Base-by-base conservation (phyloP, 73 alveolate species). In the Paramecium primaurelia region DNA sequence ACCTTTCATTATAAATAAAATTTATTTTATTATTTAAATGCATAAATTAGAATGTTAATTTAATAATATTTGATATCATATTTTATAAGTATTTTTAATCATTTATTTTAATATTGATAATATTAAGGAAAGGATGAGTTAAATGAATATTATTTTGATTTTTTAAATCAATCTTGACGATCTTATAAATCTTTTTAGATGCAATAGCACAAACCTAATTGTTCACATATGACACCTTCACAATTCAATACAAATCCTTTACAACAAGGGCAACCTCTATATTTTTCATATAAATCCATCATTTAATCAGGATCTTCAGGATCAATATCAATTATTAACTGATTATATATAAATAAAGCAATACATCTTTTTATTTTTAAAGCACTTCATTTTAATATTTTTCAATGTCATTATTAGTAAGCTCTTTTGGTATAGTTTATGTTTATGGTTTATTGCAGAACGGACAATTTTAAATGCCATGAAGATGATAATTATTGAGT, bases 231-330 rank as follows among this genome's bases (percentile, higher is more conserved):
- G 51, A 28, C 14, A 16, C 91, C 91, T 25, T 80, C 91, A 18
- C 91, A 80, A 45, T 42, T 49, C 49, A 80, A 45, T 10, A 80
- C 91, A 11, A 80, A 45, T 80, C 91, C 91, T 36, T 80, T 80
- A 18, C 91, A 80, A 47, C 91, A 80, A 32, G 71, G 77, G 45
- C 91, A 80, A 47, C 58, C 77, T 45, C 58, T 25, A 80, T 45
- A 80, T 80, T 26, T 80, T 80, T 80, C 91, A 44, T 25, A 40
- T 47, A 80, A 80, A 40, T 80, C 91, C 91, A 80, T 80, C 91
- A 80, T 45, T 10, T 32, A 34, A 26, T 80, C 91, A 18, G 91
- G 91, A n/a, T 80, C 91, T 22, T 80, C 47, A 11, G 91, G 71
- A 45, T 80, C 73, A 7, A 45, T 32, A 16, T 80, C 91, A 10